These are phyloP conservation scores for Verticillium klebahnii DNA, from an alignment of 2,329 filamentous ascomycete genomes.

Conservation along the genomic window DNA sequence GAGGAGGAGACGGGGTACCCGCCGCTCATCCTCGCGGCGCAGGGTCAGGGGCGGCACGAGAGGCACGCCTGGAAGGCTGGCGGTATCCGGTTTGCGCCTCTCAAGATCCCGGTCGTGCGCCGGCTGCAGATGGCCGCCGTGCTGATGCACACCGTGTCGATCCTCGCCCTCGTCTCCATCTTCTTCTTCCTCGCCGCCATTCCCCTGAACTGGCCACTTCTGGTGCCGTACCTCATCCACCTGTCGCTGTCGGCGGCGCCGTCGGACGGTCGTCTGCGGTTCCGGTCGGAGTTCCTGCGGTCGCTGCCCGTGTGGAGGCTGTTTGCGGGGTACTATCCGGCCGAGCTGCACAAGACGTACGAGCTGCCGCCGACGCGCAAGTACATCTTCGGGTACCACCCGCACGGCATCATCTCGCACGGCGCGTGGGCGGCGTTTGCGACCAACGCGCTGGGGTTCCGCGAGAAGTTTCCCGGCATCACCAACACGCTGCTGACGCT, in stretches of 20 bases:
- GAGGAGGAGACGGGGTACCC: slow-evolving; percentile 6
- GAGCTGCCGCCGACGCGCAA: slow-evolving; percentile 76
- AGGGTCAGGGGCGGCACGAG: slow-evolving; percentile 13
- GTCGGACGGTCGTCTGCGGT: slow-evolving; percentile 68
- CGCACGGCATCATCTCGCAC: slow-evolving; percentile 94
- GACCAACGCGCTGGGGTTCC: slow-evolving; percentile 85
- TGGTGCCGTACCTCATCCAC: slow-evolving; percentile 75
- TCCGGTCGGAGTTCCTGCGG: slow-evolving; percentile 71
- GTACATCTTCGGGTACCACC: slow-evolving; percentile 97
- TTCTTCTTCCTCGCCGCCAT: slow-evolving; percentile 93
- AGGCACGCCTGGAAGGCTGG: slow-evolving; percentile 30
- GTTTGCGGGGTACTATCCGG: slow-evolving; percentile 91
- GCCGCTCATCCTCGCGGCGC: slow-evolving; percentile 5
- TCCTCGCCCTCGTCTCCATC: slow-evolving; percentile 64
- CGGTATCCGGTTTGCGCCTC: slow-evolving; percentile 78
- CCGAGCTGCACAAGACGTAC: slow-evolving; percentile 78
- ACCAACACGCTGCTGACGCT: slow-evolving; percentile 90
- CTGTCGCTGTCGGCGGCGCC: slow-evolving; percentile 75
- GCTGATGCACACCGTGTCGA: slow-evolving; percentile 66
- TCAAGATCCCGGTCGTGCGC: slow-evolving; percentile 66
- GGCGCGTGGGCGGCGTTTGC: slow-evolving; percentile 91
- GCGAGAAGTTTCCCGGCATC: slow-evolving; percentile 85
- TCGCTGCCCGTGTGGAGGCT: slow-evolving; percentile 75
- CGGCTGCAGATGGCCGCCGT: slow-evolving; percentile 76
- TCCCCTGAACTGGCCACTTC: slow-evolving; percentile 81